Percentiles rank a stretch among this genome's conserved stretches.
These are phyloP conservation scores for Glycyrrhiza uralensis DNA, from an alignment of 306 rosid genomes.

Conservation along the genomic window DNA sequence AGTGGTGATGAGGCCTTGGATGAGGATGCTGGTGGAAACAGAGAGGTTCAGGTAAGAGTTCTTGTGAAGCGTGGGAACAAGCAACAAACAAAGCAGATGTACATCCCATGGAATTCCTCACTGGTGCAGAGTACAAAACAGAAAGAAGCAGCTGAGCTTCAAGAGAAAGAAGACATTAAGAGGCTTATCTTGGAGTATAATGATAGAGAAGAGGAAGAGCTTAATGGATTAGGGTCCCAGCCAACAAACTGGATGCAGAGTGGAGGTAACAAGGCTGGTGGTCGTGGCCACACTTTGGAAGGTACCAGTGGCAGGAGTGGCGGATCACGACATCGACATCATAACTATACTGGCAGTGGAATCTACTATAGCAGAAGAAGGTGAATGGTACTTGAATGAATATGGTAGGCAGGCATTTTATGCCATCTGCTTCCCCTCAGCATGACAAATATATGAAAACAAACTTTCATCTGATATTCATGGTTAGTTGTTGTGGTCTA, in stretches of 20 bases:
- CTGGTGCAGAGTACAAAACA: conserved; percentile 96
- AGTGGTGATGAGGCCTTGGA: conserved; percentile 86
- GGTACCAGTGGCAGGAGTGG: conserved; percentile 63
- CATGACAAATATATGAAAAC: conserved; percentile 18
- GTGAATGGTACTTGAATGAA: conserved; percentile 33
- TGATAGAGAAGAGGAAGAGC: conserved; percentile 98
- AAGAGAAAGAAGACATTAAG: conserved; percentile 98
- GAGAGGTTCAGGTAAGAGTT: conserved; percentile 90
- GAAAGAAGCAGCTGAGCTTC: conserved; percentile 97
- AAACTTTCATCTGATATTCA: conserved; percentile 3
- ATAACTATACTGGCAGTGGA: conserved; percentile 65
- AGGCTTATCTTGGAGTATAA: conserved; percentile 91
- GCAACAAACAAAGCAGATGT: conserved; percentile 96
- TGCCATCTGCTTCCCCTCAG: conserved; percentile 17
- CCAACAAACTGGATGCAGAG: conserved; percentile 73
- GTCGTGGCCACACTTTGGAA: conserved; percentile 67
- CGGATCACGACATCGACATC: conserved; percentile 71
- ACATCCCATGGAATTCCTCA: conserved; percentile 83
- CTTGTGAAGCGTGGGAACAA: conserved; percentile 99
- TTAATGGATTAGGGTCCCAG: conserved; percentile 78
- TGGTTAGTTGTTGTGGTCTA: not conserved
- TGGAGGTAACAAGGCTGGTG: conserved; percentile 47
- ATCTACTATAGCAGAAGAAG: conserved; percentile 64
- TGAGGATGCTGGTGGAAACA: conserved; percentile 72
- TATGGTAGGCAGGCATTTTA: conserved; percentile 16